Base-by-base conservation (phyloP, 257 asterid genomes). In the Jacaranda mimosifolia region DNA sequence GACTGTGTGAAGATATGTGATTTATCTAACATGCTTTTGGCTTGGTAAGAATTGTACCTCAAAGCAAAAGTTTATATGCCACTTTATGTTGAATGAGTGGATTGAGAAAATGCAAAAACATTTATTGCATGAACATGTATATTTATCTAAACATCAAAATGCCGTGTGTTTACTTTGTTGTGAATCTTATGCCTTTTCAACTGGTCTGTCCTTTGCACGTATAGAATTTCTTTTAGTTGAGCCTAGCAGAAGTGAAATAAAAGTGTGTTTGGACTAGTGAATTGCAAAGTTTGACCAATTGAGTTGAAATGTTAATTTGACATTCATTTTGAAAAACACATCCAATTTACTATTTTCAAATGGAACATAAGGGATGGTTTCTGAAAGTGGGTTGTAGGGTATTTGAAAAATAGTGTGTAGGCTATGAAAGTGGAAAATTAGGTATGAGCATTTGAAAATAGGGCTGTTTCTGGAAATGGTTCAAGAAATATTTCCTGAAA, bases 11-110 rank as follows among this genome's bases (percentile, higher is more conserved):
- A 18, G 48, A 78, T 40, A 11, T 51, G 74, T 73, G 63, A 12
- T 52, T 63, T 55, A 57, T 26, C 5, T 45, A 63, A 73, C 49
- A 74, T 67, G 62, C 36, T 56, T 56, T 63, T 79, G 48, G 72
- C 51, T 52, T 56, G 18, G 36, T 75, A 35, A 60, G 70, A 39
- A 32, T 38, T 66, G 39, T 10, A 65, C 45, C 56, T 75, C 46
- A 45, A 66, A 82, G 69, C 55, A 62, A 53, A 51, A 42, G 39
- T 21, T 35, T 9, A 42, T 43, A 40, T 64, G 55, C 58, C 65
- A 39, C 46, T 19, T 45, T 69, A 60, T 62, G 10, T 45, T 67
- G 36, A 63, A 45, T 58, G 32, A 43, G 63, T 65, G 26, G 43
- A 48, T 42, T 42, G 53, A 38, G 55, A 10, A 8, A 66, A 65